phyloP scores from a whole-genome alignment of 352 stramenopile species.

The Pythium utonaiense region DNA sequence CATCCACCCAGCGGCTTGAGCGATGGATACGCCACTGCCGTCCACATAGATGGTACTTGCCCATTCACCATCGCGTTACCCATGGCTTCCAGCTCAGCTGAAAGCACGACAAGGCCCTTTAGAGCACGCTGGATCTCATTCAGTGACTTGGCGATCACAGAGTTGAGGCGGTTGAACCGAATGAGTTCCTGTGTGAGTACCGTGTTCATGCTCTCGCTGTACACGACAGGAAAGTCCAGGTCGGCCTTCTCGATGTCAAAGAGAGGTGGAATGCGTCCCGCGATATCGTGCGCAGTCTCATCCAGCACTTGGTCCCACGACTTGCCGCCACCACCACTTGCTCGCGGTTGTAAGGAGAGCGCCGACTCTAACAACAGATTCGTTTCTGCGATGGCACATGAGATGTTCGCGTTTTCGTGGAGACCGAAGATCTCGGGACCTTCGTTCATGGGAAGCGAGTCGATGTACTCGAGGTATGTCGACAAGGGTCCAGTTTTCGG shows the following conservation, averaged over 20 bases:
- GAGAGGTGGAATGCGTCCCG: conserved; percentile 47
- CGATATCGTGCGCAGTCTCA: conserved; percentile 88
- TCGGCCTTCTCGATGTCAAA: conserved; percentile 92
- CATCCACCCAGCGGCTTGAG: conserved; percentile 91
- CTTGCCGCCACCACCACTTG: conserved; percentile 73
- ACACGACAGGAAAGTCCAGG: conserved; percentile 79
- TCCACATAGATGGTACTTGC: conserved; percentile 86
- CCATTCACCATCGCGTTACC: conserved; percentile 92
- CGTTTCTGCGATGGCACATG: conserved; percentile 85
- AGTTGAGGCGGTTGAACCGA: conserved; percentile 88
- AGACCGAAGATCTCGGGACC: conserved; percentile 83
- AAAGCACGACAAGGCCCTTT: conserved; percentile 92
- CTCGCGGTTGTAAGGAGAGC: conserved; percentile 88
- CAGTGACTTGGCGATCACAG: conserved; percentile 73
- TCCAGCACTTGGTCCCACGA: conserved; percentile 88
- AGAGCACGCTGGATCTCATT: conserved; percentile 90
- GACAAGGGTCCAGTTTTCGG: conserved; percentile 43
- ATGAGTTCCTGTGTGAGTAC: conserved; percentile 89
- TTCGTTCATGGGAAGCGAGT: conserved; percentile 82
- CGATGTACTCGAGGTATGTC: conserved; percentile 75
- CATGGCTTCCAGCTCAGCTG: conserved; percentile 90
- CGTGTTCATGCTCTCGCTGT: conserved; percentile 88
- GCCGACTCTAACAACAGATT: conserved; percentile 86
- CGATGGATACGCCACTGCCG: conserved; percentile 84
- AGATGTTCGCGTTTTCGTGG: conserved; percentile 88